Conservation (phyloP, 1,284 basidiomycete genomes). For the Gomphus bonarii region DNA sequence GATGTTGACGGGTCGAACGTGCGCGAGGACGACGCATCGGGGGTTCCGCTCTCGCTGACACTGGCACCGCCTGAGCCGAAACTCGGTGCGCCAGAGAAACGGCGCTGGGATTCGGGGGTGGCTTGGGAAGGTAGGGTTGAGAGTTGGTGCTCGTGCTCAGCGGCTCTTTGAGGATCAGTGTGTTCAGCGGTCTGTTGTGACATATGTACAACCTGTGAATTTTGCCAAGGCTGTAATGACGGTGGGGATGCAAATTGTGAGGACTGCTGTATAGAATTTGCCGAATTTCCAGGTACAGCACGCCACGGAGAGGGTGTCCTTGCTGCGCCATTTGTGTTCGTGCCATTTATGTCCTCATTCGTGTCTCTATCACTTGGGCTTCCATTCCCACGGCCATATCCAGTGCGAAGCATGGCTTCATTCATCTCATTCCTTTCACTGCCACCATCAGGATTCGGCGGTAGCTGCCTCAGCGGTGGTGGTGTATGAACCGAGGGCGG, state of each 20-base stretch:
- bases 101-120: not conserved
- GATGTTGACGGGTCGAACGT: not conserved
- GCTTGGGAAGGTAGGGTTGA: not conserved
- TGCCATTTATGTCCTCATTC: not conserved
- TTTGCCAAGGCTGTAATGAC: not conserved
- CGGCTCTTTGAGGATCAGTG: not conserved
- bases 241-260: not conserved
- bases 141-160: not conserved
- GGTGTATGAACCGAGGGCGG: too few relatives aligned
- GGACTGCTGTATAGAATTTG: not conserved
- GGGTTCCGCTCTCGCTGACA: not conserved
- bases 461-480: not conserved
- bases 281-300: not conserved
- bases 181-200: not conserved
- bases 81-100: not conserved
- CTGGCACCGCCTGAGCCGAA: not conserved
- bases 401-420: not conserved
- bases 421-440: not conserved
- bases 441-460: not conserved
- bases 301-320: not conserved
- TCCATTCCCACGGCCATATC: not conserved
- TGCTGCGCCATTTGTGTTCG: not conserved
- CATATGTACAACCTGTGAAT: not conserved
- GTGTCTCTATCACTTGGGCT: not conserved
- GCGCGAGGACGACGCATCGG: not conserved